Evolutionary conservation across 805 yeast species (phyloP).

Genomic region (Candida fluviatilis): DNA sequence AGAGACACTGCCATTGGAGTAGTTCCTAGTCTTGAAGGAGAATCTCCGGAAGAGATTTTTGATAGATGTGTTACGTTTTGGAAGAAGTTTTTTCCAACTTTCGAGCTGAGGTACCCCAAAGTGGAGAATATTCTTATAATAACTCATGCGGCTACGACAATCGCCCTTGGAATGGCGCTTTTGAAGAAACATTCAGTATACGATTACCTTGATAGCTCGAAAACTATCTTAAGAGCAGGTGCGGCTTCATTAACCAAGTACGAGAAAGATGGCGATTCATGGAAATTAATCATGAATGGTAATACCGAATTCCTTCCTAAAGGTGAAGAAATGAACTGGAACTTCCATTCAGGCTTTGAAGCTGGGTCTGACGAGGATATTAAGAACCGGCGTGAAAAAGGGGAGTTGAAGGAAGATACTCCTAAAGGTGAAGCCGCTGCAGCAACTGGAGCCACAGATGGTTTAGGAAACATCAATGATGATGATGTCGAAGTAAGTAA

Average conservation of each 20-base stretch:
- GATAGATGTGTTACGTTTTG: conserved; percentile 56
- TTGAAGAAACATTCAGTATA: conserved; percentile 48
- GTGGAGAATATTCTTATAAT: conserved; percentile 64
- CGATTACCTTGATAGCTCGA: conserved; percentile 45
- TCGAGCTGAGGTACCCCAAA: conserved; percentile 56
- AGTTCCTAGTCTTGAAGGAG: conserved; percentile 67
- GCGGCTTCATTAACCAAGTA: conserved; percentile 80
- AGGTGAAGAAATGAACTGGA: conserved; percentile 96
- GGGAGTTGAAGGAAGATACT: conserved; percentile 5
- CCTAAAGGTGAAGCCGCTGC: conserved; percentile 15
- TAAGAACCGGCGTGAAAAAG: conserved; percentile 25
- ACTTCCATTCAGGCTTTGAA: conserved; percentile 68
- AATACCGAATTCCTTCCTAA: conserved; percentile 60
- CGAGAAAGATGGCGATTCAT: conserved; percentile 27
- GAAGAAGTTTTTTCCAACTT: conserved; percentile 49
- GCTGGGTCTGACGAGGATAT: conserved; percentile 91
- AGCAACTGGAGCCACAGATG: conserved; percentile 13
- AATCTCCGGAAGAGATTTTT: conserved; percentile 66
- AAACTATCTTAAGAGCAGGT: conserved; percentile 57
- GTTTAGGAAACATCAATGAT: conserved; percentile 9
- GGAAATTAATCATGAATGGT: conserved; percentile 71
- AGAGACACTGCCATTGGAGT: conserved; percentile 52
- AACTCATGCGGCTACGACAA: conserved; percentile 92
- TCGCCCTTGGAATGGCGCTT: conserved; percentile 78
- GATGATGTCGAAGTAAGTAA: conserved; percentile 22